phyloP scores from a whole-genome alignment of 2,329 filamentous ascomycete genomes.

The Stachybotrys chlorohalonatus region DNA sequence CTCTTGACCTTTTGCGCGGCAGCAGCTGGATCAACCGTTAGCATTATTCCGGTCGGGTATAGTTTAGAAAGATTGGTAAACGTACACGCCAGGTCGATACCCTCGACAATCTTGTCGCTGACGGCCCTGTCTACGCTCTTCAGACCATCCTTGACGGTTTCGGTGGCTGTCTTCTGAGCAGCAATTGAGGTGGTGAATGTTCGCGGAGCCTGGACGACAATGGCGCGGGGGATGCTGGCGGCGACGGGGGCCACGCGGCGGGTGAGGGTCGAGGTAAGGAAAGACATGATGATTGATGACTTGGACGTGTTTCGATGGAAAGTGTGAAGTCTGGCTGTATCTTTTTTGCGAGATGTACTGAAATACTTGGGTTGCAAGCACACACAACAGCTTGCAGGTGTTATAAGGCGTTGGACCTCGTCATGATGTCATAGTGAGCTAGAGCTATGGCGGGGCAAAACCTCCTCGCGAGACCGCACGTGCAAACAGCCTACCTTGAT shows the following conservation, averaged over 20 bases:
- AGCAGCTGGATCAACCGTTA: conserved; percentile 22
- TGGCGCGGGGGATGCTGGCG: conserved; percentile 20
- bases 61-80: conserved; percentile 4
- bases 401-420: conserved; percentile 11
- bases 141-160: conserved; percentile 49
- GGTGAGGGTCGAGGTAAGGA: conserved; percentile 36
- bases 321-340: not conserved
- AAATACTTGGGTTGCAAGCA: conserved; percentile 1
- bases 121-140: conserved; percentile 52
- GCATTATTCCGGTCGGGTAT: not conserved
- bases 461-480: conserved; percentile 11
- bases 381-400: not conserved
- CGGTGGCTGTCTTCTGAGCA: conserved; percentile 38
- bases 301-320: not conserved
- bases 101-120: conserved; percentile 51
- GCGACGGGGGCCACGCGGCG: conserved; percentile 30
- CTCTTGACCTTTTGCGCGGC: conserved; percentile 40
- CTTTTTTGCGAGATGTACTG: no score
- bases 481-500: conserved; percentile 3
- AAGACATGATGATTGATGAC: conserved; percentile 31
- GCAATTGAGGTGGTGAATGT: conserved; percentile 40
- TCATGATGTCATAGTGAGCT: conserved; percentile 15
- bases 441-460: conserved; percentile 7
- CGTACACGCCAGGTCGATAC: conserved; percentile 50
- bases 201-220: conserved; percentile 31